Percentiles rank a stretch among this genome's conserved stretches.
Evolutionary conservation across 2,329 filamentous ascomycete species (phyloP).

Genomic region (Ophiostoma ips): DNA sequence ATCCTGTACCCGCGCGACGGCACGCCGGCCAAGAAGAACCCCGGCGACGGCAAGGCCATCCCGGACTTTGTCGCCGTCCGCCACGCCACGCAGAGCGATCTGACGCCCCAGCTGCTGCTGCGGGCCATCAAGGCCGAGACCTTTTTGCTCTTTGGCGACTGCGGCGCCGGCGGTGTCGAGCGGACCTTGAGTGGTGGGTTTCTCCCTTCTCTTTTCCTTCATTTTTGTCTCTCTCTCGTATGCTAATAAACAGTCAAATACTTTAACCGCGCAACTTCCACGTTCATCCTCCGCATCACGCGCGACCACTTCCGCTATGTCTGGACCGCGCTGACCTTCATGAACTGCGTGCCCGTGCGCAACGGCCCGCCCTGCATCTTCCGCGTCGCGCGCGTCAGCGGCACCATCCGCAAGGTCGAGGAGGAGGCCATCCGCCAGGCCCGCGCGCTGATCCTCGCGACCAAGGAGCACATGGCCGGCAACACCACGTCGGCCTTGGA

Average conservation of each 20-base stretch:
- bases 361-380: slow-evolving; percentile 59
- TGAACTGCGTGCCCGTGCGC: slow-evolving; percentile 51
- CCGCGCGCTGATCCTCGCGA: slow-evolving; percentile 54
- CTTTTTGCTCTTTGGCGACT: slow-evolving; percentile 70
- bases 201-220: background rate
- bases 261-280: slow-evolving; percentile 80
- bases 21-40: slow-evolving; percentile 21
- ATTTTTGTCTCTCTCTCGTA: background rate
- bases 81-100: slow-evolving; percentile 58
- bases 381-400: slow-evolving; percentile 73
- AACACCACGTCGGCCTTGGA: slow-evolving; percentile 20
- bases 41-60: slow-evolving; percentile 15
- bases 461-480: slow-evolving; percentile 36
- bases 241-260: slow-evolving; percentile 59
- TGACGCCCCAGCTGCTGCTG: slow-evolving; percentile 52
- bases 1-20: slow-evolving; percentile 64
- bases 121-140: slow-evolving; percentile 59
- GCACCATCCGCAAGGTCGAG: slow-evolving; percentile 85
- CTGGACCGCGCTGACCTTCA: slow-evolving; percentile 78
- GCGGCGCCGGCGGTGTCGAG: slow-evolving; percentile 62
- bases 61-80: slow-evolving; percentile 60
- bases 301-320: slow-evolving; percentile 74
- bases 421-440: slow-evolving; percentile 76
- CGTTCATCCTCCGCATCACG: slow-evolving; percentile 75
- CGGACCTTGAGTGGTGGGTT: slow-evolving; percentile 52